These are phyloP conservation scores for Leccinellum rugosiceps DNA, from an alignment of 768 basidiomycete genomes.

Conservation along the genomic window DNA sequence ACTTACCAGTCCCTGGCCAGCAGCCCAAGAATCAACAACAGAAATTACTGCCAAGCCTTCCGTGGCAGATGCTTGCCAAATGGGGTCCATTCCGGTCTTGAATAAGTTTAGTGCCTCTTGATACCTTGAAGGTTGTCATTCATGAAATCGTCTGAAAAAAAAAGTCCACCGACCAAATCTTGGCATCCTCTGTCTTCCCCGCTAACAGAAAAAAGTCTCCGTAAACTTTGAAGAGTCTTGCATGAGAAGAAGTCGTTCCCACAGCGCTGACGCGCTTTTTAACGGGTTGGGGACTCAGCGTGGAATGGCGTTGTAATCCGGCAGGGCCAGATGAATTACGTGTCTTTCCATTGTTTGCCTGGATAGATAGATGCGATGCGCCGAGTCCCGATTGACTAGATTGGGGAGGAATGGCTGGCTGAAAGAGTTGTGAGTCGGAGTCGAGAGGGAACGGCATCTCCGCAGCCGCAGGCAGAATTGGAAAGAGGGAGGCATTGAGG, in stretches of 20 bases:
- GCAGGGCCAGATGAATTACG: slow-evolving; percentile 51
- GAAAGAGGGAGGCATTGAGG: slow-evolving; percentile 67
- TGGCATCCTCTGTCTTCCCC: slow-evolving; percentile 81
- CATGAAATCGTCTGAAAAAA: slow-evolving; percentile 8
- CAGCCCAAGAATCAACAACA: slow-evolving; percentile 82
- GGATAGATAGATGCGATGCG: slow-evolving; percentile 18
- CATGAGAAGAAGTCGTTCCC: slow-evolving; percentile 75
- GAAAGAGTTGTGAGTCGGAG: slow-evolving; percentile 38
- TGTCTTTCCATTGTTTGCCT: slow-evolving; percentile 38
- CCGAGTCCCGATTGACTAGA: slow-evolving; percentile 56
- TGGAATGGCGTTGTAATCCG: slow-evolving; percentile 46
- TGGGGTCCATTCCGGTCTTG: slow-evolving; percentile 66
- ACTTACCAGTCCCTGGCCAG: slow-evolving; percentile 69
- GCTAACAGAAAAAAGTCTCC: slow-evolving; percentile 87
- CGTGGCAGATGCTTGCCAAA: slow-evolving; percentile 87
- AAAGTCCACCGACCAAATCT: slow-evolving; percentile 60
- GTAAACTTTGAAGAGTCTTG: slow-evolving; percentile 80
- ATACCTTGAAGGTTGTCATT: slow-evolving; percentile 54
- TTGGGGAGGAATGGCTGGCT: slow-evolving; percentile 45
- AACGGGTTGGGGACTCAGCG: slow-evolving; percentile 39
- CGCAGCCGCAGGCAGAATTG: slow-evolving; percentile 54
- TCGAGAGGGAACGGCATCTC: slow-evolving; percentile 62
- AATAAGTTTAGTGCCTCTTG: slow-evolving; percentile 80
- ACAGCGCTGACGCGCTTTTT: slow-evolving; percentile 65
- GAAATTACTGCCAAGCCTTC: slow-evolving; percentile 82